phyloP scores from a whole-genome alignment of 2,329 filamentous ascomycete genomes.

The Dissoconium aciculare region DNA sequence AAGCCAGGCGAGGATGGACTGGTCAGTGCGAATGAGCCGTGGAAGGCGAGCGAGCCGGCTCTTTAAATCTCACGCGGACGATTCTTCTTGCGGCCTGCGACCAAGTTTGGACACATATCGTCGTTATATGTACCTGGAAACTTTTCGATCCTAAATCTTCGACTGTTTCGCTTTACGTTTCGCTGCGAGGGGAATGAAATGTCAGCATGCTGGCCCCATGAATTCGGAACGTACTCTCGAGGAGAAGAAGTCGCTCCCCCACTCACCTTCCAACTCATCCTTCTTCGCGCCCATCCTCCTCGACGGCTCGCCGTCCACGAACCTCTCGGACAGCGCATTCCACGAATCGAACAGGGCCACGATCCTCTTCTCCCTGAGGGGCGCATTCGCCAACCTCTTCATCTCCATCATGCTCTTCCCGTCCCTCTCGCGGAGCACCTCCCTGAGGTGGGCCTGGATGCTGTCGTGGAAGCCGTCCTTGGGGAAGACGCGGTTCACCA shows the following conservation, averaged over 20 bases:
- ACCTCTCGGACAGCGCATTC: conserved; percentile 16
- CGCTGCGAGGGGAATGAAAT: too few relatives aligned
- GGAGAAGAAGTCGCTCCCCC: background rate
- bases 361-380: conserved; percentile 12
- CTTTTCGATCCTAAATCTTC: conserved; percentile 8
- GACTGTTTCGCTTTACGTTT: conserved; percentile 8
- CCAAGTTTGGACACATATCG: too few relatives aligned
- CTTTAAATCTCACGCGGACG: too few relatives aligned
- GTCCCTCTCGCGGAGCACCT: conserved; percentile 14
- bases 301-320: conserved; percentile 18
- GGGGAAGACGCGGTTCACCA: conserved; percentile 18
- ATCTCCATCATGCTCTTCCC: conserved; percentile 19
- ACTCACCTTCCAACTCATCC: conserved; percentile 17
- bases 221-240: background rate
- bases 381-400: conserved; percentile 16
- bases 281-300: conserved; percentile 18
- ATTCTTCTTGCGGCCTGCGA: too few relatives aligned
- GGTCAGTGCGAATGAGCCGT: background rate
- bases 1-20: background rate
- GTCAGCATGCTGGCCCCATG: conserved; percentile 2
- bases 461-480: conserved; percentile 15
- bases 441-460: conserved; percentile 14
- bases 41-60: too few relatives aligned
- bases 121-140: background rate
- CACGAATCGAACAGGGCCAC: conserved; percentile 14